A percentile compares a stretch with the other conserved stretches of the same genome.
phyloP scores from a whole-genome alignment of 2,329 filamentous ascomycete species.

The Diaporthe sp. region DNA sequence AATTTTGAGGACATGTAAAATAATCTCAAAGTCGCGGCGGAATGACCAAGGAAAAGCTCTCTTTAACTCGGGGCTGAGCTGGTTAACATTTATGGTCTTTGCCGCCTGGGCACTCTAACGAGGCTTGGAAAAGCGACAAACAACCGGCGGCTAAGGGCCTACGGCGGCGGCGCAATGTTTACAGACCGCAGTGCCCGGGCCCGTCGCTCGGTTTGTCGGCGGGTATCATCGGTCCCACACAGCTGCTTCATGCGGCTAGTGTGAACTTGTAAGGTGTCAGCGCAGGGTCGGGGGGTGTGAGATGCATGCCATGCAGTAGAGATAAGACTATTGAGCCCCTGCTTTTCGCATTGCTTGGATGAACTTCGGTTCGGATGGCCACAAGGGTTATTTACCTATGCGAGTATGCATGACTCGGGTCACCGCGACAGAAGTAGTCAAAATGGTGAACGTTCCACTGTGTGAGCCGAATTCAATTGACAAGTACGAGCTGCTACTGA shows the following conservation, averaged over 20 bases:
- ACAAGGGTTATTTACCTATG: not conserved
- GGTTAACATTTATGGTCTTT: not conserved
- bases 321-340: slow-evolving; percentile 12
- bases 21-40: not conserved
- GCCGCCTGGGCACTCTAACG: slow-evolving; percentile 2
- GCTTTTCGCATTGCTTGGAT: not conserved
- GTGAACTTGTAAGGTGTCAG: not conserved
- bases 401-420: slow-evolving; percentile 11
- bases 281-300: not conserved
- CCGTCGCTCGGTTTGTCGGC: not conserved
- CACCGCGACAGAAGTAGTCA: not conserved
- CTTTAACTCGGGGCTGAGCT: no score
- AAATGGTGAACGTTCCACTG: no score
- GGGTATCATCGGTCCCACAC: slow-evolving; percentile 7
- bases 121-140: not conserved
- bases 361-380: slow-evolving; percentile 10
- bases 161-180: not conserved
- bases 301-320: not conserved
- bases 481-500: not conserved
- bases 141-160: not conserved
- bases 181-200: not conserved
- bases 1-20: not conserved
- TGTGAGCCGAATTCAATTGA: not conserved
- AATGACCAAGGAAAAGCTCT: not conserved
- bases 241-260: slow-evolving; percentile 18